Evolutionary conservation across 2,329 filamentous ascomycete species (phyloP).

Genomic region (Trichophaea hybrida): DNA sequence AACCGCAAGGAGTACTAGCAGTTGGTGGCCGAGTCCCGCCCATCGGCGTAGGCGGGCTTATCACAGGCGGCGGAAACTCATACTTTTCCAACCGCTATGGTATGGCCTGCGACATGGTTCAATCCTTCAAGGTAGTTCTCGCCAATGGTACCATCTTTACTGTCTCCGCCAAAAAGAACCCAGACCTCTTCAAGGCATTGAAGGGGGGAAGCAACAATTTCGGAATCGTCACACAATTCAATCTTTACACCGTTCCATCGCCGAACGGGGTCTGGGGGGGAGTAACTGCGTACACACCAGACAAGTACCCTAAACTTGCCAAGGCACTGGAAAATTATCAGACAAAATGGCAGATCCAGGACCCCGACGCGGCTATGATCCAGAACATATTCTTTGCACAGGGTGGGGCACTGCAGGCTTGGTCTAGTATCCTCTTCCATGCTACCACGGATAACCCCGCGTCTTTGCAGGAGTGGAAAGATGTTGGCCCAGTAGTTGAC

Average conservation of each 20-base stretch:
- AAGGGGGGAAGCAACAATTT: conserved; percentile 46
- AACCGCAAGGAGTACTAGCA: conserved; percentile 32
- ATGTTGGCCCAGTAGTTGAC: background rate
- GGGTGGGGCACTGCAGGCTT: background rate
- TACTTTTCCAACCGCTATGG: conserved; percentile 37
- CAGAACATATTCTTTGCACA: background rate
- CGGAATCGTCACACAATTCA: conserved; percentile 37
- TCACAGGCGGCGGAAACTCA: conserved; percentile 38
- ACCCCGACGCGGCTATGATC: conserved; percentile 17
- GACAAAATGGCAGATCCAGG: conserved; percentile 8
- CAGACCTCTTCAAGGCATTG: conserved; percentile 41
- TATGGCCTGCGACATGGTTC: conserved; percentile 38
- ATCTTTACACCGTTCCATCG: conserved; percentile 28
- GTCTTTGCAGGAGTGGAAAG: background rate
- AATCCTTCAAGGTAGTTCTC: conserved; percentile 41
- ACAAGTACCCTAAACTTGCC: background rate
- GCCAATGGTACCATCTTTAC: conserved; percentile 38
- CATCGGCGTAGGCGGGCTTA: conserved; percentile 36
- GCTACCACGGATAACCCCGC: background rate
- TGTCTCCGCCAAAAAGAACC: conserved; percentile 33
- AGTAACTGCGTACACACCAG: conserved; percentile 5
- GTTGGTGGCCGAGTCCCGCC: conserved; percentile 35
- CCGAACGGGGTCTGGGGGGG: conserved; percentile 29
- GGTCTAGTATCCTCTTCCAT: background rate
- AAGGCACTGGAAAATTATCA: conserved; percentile 12